Evolutionary conservation across 441 rosid species (phyloP).

Genomic region (Arabidopsis hybrid): DNA sequence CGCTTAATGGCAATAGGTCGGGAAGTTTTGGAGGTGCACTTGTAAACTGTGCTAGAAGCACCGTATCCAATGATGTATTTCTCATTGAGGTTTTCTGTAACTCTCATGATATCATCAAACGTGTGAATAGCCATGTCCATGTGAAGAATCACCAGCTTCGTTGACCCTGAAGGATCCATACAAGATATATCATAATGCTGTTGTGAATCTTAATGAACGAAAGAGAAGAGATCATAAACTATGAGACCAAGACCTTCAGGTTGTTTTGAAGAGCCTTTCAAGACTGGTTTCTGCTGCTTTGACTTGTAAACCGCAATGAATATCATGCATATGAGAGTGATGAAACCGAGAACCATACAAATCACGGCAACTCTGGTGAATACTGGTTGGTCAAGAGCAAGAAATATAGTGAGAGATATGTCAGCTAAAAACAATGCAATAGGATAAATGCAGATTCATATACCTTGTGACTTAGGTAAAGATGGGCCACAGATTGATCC

Average conservation of each 20-base stretch:
- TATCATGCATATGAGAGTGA: conserved; percentile 59
- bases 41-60: conserved; percentile 92
- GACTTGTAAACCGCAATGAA: conserved; percentile 71
- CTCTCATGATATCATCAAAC: conserved; percentile 87
- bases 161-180: conserved; percentile 56
- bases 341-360: conserved; percentile 71
- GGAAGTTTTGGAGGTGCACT: conserved; percentile 74
- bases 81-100: conserved; percentile 82
- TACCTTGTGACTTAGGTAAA: conserved; percentile 66
- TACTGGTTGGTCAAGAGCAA: conserved; percentile 43
- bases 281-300: conserved; percentile 9
- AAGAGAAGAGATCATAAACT: neutral
- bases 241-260: conserved; percentile 50
- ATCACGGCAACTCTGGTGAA: conserved; percentile 65
- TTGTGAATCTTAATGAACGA: neutral
- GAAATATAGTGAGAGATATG: neutral
- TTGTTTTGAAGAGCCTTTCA: conserved; percentile 46
- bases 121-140: conserved; percentile 97
- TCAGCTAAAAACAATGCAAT: neutral
- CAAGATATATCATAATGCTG: neutral
- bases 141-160: conserved; percentile 91
- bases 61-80: conserved; percentile 87
- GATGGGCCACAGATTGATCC: conserved; percentile 78
- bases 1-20: conserved; percentile 95
- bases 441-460: neutral